Conservation (phyloP, 148 eudicot species). For the Dysphania ambrosioides region DNA sequence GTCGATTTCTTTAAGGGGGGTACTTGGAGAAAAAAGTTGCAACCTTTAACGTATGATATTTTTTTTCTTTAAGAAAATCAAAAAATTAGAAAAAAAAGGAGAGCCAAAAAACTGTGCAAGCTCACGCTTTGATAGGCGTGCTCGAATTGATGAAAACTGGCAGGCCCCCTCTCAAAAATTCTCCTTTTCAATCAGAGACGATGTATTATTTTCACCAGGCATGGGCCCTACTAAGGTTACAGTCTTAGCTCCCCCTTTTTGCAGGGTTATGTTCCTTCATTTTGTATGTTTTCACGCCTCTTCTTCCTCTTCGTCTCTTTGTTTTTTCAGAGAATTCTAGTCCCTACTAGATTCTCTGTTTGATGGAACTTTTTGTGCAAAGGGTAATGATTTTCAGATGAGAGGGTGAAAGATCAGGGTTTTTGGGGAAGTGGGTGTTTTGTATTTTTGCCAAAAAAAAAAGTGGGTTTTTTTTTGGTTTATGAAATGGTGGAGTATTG, state of each 20-base stretch:
- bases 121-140: conserved; percentile 93
- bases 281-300: conserved; percentile 41
- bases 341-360: too few species aligned
- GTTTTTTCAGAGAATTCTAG: conserved; percentile 36
- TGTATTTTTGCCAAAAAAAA: neutral
- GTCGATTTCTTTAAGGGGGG: too few species aligned
- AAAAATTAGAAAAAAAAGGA: too few species aligned
- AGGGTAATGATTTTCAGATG: conserved; percentile 16
- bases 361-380: conserved; percentile 16
- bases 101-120: conserved; percentile 5
- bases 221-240: conserved; percentile 71
- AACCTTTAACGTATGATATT: too few species aligned
- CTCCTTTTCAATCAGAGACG: conserved; percentile 5
- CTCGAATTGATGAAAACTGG: conserved; percentile 41
- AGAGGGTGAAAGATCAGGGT: conserved; percentile 6
- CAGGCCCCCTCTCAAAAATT: conserved; percentile 26
- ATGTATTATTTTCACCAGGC: neutral
- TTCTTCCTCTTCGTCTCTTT: conserved; percentile 23
- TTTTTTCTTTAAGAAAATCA: too few species aligned
- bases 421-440: conserved; percentile 26
- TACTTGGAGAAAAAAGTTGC: too few species aligned
- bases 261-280: conserved; percentile 73
- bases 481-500: conserved; percentile 10
- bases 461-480: conserved; percentile 1
- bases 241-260: conserved; percentile 51